Conservation (phyloP, 2,329 filamentous ascomycete species). For the Ampelomyces quisqualis region DNA sequence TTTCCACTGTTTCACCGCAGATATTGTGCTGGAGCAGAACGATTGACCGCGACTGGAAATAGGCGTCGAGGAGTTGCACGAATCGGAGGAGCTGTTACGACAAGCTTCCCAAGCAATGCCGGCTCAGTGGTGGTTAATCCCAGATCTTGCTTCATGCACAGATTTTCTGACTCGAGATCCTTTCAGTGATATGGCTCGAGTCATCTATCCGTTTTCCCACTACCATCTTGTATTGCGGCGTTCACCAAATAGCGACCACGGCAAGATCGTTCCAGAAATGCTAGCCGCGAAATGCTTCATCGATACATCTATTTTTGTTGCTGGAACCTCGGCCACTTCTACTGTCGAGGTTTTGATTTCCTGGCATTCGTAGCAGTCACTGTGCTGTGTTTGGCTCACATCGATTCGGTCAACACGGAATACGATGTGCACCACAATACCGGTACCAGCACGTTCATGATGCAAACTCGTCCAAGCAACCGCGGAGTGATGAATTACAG, state of each 20-base stretch:
- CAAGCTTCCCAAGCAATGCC: slow-evolving; percentile 18
- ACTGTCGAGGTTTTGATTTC: slow-evolving; percentile 20
- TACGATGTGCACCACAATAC: slow-evolving; percentile 4
- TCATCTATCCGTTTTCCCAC: slow-evolving; percentile 18
- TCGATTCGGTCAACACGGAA: slow-evolving; percentile 3
- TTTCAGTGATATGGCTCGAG: slow-evolving; percentile 8
- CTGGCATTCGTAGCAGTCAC: slow-evolving; percentile 23
- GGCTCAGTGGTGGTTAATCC: slow-evolving; percentile 25
- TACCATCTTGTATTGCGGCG: slow-evolving; percentile 15
- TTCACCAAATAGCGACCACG: slow-evolving; percentile 12
- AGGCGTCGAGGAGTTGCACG: slow-evolving; percentile 16
- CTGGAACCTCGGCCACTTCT: slow-evolving; percentile 9
- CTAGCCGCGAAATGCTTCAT: slow-evolving; percentile 16
- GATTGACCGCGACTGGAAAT: too few relatives aligned
- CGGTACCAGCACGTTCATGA: slow-evolving; percentile 8
- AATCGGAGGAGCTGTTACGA: slow-evolving; percentile 19
- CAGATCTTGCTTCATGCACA: slow-evolving; percentile 3
- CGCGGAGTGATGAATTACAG: slow-evolving; percentile 18
- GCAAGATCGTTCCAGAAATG: slow-evolving; percentile 18
- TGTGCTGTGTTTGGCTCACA: slow-evolving; percentile 17
- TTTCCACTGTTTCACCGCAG: slow-evolving; percentile 35
- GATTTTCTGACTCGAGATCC: not conserved
- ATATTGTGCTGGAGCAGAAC: slow-evolving; percentile 40
- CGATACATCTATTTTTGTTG: slow-evolving; percentile 15
- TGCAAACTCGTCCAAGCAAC: slow-evolving; percentile 12